Evolutionary conservation across 768 basidiomycete genomes (phyloP), one percentile per base, ranked within the genome.

Genomic region (Sutorius australiensis): DNA sequence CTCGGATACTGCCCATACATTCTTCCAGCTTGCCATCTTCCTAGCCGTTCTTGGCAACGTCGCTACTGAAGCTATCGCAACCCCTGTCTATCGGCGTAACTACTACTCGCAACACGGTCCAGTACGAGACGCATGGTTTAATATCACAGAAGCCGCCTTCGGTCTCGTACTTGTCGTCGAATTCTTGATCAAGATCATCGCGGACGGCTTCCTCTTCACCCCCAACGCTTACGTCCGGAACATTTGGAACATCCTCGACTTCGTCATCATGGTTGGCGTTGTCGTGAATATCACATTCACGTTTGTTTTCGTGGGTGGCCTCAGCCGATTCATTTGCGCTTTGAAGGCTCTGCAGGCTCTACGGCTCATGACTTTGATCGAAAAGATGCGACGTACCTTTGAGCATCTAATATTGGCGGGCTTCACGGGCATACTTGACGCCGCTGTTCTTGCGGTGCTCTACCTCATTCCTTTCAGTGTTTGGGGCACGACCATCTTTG

Each of bases 401-500:
- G 84, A 90, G 61, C 83, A 84, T 13, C 74, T 98, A 41, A 86
- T 98, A 60, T 85, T 97, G 57, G 87, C 89, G 12, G 95, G 95
- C 3, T 86, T 86, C 10, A 67, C 77, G 30, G 86, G 90, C 61
- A 94, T 98, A 56, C 56, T 97, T 49, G 92, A 95, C 58, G 95
- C 95, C 2, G 92, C 87, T 4, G 70, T 95, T 44, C 82, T 98
- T 14, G 92, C 95, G 47, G 81, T 94, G 41, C 79, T 98, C 46
- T 93, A 92, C 67, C 87, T 93, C 82, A 89, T 93, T 59, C 91
- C 91, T 0, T 93, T 91, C 63, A 90, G 92, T 16, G 85, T 95
- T 9, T 95, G 92, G 92, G 93, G 94, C 10, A 80, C 91, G 46
- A 97, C 93, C 63, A 90, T 98, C 67, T 98, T 98, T 71, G 76